phyloP scores from a whole-genome alignment of 805 yeast genomes.

The Wickerhamomyces ciferrii region DNA sequence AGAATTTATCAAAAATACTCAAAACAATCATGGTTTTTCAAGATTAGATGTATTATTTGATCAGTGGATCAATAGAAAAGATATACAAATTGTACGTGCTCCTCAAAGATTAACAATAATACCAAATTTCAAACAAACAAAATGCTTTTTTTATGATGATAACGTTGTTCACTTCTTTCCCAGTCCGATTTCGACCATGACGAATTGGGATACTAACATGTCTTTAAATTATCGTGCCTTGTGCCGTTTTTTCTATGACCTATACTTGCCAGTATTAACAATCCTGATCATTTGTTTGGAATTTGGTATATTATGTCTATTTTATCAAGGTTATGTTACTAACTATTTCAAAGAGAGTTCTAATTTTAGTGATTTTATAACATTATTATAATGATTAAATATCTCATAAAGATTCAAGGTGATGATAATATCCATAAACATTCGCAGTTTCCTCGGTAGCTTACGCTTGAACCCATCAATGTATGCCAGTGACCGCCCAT shows the following conservation, averaged over 20 bases:
- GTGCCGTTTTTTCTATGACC: slow-evolving; percentile 41
- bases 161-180: slow-evolving; percentile 77
- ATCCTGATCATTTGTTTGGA: slow-evolving; percentile 41
- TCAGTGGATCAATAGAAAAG: no score
- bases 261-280: slow-evolving; percentile 86
- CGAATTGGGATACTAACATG: slow-evolving; percentile 60
- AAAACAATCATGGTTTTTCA: no score
- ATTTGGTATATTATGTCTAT: no score
- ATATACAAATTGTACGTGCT: no score
- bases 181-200: slow-evolving; percentile 89
- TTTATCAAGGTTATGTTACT: no score
- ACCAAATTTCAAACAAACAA: not conserved
- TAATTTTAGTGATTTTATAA: no score
- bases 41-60: no score
- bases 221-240: slow-evolving; percentile 23
- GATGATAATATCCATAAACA: slow-evolving; percentile 77
- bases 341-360: not conserved
- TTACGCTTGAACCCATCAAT: slow-evolving; percentile 79
- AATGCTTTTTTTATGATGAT: slow-evolving; percentile 27
- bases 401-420: slow-evolving; percentile 27
- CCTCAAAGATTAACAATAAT: no score
- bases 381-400: not conserved
- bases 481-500: slow-evolving; percentile 82
- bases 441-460: slow-evolving; percentile 98
- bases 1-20: no score